These are phyloP conservation scores for Auricularia cornea DNA, from an alignment of 768 basidiomycete genomes.

Conservation along the genomic window DNA sequence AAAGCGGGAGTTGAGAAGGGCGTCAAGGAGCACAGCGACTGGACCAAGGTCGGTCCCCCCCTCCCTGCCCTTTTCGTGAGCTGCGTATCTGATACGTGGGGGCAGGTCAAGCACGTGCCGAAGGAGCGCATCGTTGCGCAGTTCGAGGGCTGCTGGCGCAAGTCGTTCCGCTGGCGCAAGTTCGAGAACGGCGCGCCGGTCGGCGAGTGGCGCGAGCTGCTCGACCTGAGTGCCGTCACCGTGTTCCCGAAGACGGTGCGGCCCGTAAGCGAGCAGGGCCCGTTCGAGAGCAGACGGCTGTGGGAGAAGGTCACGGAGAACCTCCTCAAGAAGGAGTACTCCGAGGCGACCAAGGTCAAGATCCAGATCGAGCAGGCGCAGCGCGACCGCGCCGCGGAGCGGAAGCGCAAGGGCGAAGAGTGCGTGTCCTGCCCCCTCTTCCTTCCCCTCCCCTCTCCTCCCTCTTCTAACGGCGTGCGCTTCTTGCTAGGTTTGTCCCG, in stretches of 20 bases:
- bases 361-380: slow-evolving; percentile 88
- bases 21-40: slow-evolving; percentile 44
- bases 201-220: slow-evolving; percentile 53
- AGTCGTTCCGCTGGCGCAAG: slow-evolving; percentile 70
- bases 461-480: too few relatives aligned
- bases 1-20: not conserved
- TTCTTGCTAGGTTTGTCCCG: slow-evolving; percentile 75
- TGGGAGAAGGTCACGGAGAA: slow-evolving; percentile 79
- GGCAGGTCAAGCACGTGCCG: slow-evolving; percentile 79
- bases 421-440: slow-evolving; percentile 35
- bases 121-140: slow-evolving; percentile 63
- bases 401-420: slow-evolving; percentile 72
- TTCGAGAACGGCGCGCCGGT: slow-evolving; percentile 27
- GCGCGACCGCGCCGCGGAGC: slow-evolving; percentile 78
- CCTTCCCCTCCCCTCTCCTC: too few relatives aligned
- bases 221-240: slow-evolving; percentile 67
- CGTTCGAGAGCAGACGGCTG: slow-evolving; percentile 74
- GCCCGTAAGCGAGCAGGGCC: slow-evolving; percentile 68
- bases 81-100: slow-evolving; percentile 25
- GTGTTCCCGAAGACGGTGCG: slow-evolving; percentile 79
- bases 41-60: slow-evolving; percentile 42
- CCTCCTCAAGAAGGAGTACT: slow-evolving; percentile 75
- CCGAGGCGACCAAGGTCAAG: slow-evolving; percentile 89
- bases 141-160: slow-evolving; percentile 86
- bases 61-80: not conserved